phyloP scores from a whole-genome alignment of 352 stramenopile species.

The Blastocystis hominis region DNA sequence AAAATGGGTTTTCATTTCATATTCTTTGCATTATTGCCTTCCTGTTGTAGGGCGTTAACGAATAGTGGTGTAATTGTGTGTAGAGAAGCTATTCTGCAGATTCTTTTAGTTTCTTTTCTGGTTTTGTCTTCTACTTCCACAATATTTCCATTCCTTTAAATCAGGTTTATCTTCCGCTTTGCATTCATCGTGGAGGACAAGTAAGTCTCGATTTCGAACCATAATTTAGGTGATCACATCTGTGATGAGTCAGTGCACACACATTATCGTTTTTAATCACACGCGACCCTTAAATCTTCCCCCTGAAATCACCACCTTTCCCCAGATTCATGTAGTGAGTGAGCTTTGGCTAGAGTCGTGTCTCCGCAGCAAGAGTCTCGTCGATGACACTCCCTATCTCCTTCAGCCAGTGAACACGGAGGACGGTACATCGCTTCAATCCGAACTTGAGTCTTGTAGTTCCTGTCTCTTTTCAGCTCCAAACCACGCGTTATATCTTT shows the following conservation, averaged over 20 bases:
- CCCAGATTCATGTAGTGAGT: slow-evolving; percentile 37
- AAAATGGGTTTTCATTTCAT: slow-evolving; percentile 53
- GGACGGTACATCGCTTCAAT: neutral
- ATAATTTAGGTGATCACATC: slow-evolving; percentile 27
- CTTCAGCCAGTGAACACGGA: neutral
- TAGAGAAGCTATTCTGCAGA: slow-evolving; percentile 49
- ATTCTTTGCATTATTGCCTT: slow-evolving; percentile 37
- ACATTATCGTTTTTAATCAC: slow-evolving; percentile 43
- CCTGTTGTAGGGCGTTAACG: neutral
- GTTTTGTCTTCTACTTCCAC: slow-evolving; percentile 42
- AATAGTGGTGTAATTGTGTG: neutral
- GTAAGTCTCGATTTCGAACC: neutral
- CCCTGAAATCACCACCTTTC: slow-evolving; percentile 20
- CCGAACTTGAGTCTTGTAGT: neutral
- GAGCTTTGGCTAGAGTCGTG: slow-evolving; percentile 32
- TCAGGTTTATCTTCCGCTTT: slow-evolving; percentile 44
- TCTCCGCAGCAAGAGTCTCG: neutral
- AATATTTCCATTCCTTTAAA: slow-evolving; percentile 44
- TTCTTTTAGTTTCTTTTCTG: slow-evolving; percentile 39
- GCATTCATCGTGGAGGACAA: slow-evolving; percentile 53
- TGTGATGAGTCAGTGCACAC: slow-evolving; percentile 51
- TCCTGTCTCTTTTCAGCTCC: slow-evolving; percentile 25
- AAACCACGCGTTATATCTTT: neutral
- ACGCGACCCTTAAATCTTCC: neutral
- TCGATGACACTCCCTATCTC: slow-evolving; percentile 3